Base-by-base conservation (phyloP, 768 basidiomycete genomes). In the Plicaturopsis crispa region DNA sequence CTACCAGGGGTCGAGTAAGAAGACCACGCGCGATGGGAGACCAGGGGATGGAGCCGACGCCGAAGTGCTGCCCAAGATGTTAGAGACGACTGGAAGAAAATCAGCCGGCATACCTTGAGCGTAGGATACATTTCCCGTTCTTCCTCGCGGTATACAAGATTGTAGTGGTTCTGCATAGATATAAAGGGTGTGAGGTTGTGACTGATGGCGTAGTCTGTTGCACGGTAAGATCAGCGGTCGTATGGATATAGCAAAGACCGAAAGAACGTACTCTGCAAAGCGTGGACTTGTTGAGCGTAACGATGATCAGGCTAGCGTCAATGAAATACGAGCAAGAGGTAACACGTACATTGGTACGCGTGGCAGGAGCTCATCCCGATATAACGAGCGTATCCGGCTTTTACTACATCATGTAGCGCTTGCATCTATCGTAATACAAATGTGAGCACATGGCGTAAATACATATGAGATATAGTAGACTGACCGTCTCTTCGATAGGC, bases 161-260 rank as follows among this genome's bases (percentile, higher is more conserved):
- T 75, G 52, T 82, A 72, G 41, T 77, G 75, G 48, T 82, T 82
- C 53, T 82, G 80, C 78, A 81, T 78, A 1, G 73, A 75, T 49
- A 81, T 75, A 56, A 83, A 81, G 1, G 72, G 73, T 0, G 73
- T 75, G 2, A 75, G 57, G 6, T 69, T 66, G 52, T 82, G 72
- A 26, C 65, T 53, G 39, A 78, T 71, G 0, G 78, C 79, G 47
- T 80, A 79, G 51, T 75, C 77, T 78, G 38, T 13, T 26, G 18
- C 10, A 33, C 31, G 17, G 14, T 18, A 23, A 17, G 43, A 35
- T 20, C n/a, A n/a, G 2, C 4, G 10, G 12, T n/a, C 20, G 19
- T n/a, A n/a, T n/a, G 1, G 19, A 14, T n/a, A 33, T 4, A 10
- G 31, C 34, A 16, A 45, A 36, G n/a, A 21, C 5, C n/a, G 49